A percentile compares a stretch with the other conserved stretches of the same genome.
Evolutionary conservation across 2,329 filamentous ascomycete species (phyloP).

Genomic region (Arthrobotrys iridis): DNA sequence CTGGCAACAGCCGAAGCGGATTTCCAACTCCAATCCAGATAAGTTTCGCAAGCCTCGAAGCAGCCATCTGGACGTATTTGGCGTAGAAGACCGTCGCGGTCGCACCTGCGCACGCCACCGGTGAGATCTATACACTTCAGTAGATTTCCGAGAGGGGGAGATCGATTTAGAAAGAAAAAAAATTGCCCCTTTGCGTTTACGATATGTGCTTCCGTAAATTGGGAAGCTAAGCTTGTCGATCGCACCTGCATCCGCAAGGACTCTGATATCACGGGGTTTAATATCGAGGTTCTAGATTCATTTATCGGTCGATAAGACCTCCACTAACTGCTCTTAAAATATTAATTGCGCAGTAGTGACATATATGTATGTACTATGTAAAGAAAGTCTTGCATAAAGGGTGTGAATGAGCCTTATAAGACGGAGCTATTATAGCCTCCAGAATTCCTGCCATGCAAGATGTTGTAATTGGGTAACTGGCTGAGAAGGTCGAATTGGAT

Average conservation of each 20-base stretch:
- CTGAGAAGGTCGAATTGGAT: constrained; percentile 35
- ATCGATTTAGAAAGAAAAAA: constrained; percentile 14
- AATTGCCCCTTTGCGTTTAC: constrained; percentile 21
- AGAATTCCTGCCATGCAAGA: constrained; percentile 42
- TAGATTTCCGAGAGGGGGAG: constrained; percentile 14
- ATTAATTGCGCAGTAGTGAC: constrained; percentile 15
- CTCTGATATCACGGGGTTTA: constrained; percentile 14
- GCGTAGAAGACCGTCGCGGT: constrained; percentile 20
- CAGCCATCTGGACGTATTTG: constrained; percentile 35
- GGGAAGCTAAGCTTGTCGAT: constrained; percentile 39
- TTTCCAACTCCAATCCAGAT: constrained; percentile 27
- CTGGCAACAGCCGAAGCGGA: constrained; percentile 36
- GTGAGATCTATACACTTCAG: constrained; percentile 28
- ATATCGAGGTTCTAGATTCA: constrained; percentile 51
- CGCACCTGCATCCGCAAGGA: constrained; percentile 38
- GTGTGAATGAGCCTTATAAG: constrained; percentile 41
- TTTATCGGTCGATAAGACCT: constrained; percentile 29
- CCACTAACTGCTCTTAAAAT: constrained; percentile 14
- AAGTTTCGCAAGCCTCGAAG: constrained; percentile 21
- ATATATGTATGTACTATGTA: constrained; percentile 29
- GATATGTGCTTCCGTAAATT: constrained; percentile 38
- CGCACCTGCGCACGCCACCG: constrained; percentile 37
- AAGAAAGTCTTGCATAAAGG: constrained; percentile 42
- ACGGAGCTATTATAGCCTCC: constrained; percentile 41
- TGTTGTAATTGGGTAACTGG: constrained; percentile 49